phyloP scores from a whole-genome alignment of 768 basidiomycete species.

The Amanita brunnescens region DNA sequence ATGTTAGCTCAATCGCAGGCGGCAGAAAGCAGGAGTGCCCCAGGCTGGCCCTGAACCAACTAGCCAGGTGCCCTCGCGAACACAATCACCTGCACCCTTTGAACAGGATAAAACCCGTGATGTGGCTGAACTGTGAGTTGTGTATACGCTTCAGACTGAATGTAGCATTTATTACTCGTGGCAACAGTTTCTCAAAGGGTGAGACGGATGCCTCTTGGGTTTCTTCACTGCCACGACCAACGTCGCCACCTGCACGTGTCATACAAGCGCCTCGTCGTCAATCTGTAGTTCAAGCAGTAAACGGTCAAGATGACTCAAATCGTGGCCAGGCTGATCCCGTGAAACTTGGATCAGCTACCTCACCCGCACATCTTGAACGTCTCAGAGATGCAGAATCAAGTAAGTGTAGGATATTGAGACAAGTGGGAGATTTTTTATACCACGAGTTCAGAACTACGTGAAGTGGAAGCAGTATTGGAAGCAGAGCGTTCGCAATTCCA shows the following conservation, averaged over 20 bases:
- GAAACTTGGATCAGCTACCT: conserved; percentile 17
- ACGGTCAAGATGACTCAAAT: conserved; percentile 8
- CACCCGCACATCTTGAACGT: conserved; percentile 20
- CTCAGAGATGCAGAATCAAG: conserved; percentile 24
- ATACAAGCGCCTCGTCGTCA: conserved; percentile 15
- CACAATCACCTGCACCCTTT: conserved; percentile 8
- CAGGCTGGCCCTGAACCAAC: conserved; percentile 21
- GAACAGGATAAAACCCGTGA: neutral
- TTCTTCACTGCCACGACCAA: conserved; percentile 41
- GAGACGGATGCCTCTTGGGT: conserved; percentile 52
- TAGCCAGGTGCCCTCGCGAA: conserved; percentile 39
- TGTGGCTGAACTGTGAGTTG: neutral
- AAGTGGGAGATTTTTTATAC: neutral
- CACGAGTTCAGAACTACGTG: conserved; percentile 20
- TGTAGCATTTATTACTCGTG: neutral
- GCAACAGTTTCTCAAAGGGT: conserved; percentile 32
- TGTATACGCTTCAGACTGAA: conserved; percentile 1
- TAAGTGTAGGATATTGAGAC: conserved; percentile 10
- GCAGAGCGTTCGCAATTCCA: conserved; percentile 24
- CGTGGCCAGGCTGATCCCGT: conserved; percentile 13
- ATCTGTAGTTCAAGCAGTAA: conserved; percentile 12
- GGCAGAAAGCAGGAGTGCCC: conserved; percentile 52
- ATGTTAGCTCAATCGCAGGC: conserved; percentile 72
- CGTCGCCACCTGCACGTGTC: conserved; percentile 16
- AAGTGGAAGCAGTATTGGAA: conserved; percentile 24